phyloP scores from a whole-genome alignment of 331 rosid species.

The Pyracantha coccinea region DNA sequence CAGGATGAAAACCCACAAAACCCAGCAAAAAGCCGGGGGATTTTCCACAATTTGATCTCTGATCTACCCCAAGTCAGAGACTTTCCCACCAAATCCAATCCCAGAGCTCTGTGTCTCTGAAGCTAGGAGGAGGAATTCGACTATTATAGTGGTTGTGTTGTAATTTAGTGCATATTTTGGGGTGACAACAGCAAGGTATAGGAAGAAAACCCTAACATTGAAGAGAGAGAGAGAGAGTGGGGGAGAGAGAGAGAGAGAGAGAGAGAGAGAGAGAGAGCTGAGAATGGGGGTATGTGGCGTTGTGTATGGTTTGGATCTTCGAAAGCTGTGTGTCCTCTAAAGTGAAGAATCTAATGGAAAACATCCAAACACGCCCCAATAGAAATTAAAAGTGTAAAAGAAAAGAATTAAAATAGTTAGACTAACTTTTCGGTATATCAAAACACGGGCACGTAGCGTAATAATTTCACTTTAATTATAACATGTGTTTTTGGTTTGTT shows the following conservation, averaged over 20 bases:
- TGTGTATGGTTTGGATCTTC: constrained; percentile 18
- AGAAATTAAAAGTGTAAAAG: not conserved
- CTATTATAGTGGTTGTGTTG: constrained; percentile 1
- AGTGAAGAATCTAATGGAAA: constrained; percentile 23
- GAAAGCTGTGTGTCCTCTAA: constrained; percentile 15
- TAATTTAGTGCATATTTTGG: constrained; percentile 12
- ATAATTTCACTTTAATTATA: too few relatives aligned
- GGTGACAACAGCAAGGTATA: not conserved
- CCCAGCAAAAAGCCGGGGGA: not conserved
- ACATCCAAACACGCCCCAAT: constrained; percentile 2
- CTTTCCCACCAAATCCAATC: constrained; percentile 17
- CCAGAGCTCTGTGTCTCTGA: constrained; percentile 9
- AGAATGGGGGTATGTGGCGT: too few relatives aligned
- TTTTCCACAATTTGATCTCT: constrained; percentile 13
- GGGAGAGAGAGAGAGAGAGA: too few relatives aligned
- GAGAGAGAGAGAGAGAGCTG: not conserved
- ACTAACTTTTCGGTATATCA: too few relatives aligned
- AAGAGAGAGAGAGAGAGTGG: not conserved
- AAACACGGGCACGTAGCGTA: not conserved
- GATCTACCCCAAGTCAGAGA: constrained; percentile 15
- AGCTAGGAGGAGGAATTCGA: not conserved
- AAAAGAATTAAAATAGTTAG: not conserved
- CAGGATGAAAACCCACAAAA: constrained; percentile 9
- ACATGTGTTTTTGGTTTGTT: not conserved
- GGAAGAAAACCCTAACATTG: not conserved